phyloP scores from a whole-genome alignment of 768 basidiomycete species.

The Porphyrellus cyaneotinctus region DNA sequence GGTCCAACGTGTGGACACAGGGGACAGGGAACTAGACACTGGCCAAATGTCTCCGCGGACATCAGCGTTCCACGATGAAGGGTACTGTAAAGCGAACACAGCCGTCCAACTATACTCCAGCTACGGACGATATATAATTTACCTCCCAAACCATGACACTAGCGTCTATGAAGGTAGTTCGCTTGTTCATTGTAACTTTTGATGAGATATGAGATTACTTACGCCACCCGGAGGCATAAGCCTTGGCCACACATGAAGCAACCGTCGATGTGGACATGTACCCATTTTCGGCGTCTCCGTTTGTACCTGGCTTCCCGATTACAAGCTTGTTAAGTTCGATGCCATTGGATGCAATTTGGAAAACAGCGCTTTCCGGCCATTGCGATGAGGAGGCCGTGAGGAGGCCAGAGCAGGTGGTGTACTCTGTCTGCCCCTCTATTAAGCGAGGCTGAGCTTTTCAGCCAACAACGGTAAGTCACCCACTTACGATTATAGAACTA shows the following conservation, averaged over 20 bases:
- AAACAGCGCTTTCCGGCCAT: constrained; percentile 55
- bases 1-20: no score
- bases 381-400: constrained; percentile 50
- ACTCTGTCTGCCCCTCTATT: constrained; percentile 49
- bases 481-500: constrained; percentile 27
- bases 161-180: constrained; percentile 27
- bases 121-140: neutral
- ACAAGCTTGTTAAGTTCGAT: constrained; percentile 46
- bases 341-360: constrained; percentile 44
- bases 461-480: constrained; percentile 24
- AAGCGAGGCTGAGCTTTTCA: neutral
- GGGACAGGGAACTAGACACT: neutral
- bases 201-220: neutral
- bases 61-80: constrained; percentile 36
- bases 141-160: constrained; percentile 41
- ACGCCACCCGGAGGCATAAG: constrained; percentile 25
- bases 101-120: neutral
- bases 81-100: neutral
- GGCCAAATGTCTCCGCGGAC: constrained; percentile 36
- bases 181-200: neutral
- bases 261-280: neutral
- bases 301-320: constrained; percentile 49
- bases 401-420: constrained; percentile 56
- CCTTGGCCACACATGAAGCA: constrained; percentile 29
- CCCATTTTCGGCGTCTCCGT: constrained; percentile 26